Evolutionary conservation across 2,329 filamentous ascomycete genomes (phyloP), one percentile per base, ranked within the genome.

Genomic region (Aspergillus sp.): DNA sequence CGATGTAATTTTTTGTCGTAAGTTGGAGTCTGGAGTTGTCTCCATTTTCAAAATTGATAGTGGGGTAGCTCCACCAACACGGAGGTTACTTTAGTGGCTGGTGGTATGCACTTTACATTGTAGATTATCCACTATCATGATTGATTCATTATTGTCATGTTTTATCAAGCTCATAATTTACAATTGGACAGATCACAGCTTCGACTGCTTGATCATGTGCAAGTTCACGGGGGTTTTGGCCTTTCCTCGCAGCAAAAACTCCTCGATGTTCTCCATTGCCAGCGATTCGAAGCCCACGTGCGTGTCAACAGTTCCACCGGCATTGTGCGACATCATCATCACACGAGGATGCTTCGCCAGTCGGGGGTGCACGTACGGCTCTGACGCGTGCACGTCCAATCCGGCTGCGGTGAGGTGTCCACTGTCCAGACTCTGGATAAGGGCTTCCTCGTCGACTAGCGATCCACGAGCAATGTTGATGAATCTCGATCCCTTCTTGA

Each of bases 191-290:
- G 19, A 19, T 19, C 19, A 19, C 19, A 19, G 19, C 19, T 19
- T 19, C 19, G 19, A 19, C 19, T 19, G 19, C 19, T 19, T 19
- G 19, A 83, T 48, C 58, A 72, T 74, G 37, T 81, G 73, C 62
- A 79, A 30, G 58, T 87, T 86, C 9, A 85, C 82, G 0, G 82
- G 78, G 41, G 82, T 62, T 29, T 62, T 33, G 0, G 60, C 60
- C 48, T 62, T 64, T 39, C 70, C 68, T 2, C 52, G 67, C 10
- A 56, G 54, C 8, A 58, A 45, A 45, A 59, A 62, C 8, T 48
- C 51, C 13, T 54, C 37, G 28, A 76, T 58, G 54, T 77, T 77
- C 62, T 75, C 71, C 61, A 76, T 75, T 7, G 58, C 57, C 40
- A 65, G 36, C 34, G 55, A 53, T 61, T 77, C 74, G 56, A 76